Percentiles rank a stretch among this genome's conserved stretches.
Conservation (phyloP, 2,329 filamentous ascomycete genomes). For the Macrophomina pseudophaseolina region DNA sequence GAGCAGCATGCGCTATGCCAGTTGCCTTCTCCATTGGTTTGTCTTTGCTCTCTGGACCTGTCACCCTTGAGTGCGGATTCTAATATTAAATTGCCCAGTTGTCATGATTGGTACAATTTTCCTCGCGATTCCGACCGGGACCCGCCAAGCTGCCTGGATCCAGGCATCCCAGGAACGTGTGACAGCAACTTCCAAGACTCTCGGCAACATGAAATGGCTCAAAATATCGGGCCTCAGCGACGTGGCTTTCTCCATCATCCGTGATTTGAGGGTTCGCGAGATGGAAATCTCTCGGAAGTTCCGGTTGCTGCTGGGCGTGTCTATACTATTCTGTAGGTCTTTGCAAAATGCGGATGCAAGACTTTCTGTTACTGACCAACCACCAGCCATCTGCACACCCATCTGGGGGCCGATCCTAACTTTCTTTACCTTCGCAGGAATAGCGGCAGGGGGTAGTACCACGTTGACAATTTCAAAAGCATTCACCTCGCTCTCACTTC, state of each 20-base stretch:
- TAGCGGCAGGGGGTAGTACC: neutral
- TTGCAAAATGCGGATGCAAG: neutral
- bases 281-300: slow-evolving; percentile 49
- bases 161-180: slow-evolving; percentile 57
- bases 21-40: slow-evolving; percentile 45
- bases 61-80: neutral
- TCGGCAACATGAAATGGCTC: slow-evolving; percentile 58
- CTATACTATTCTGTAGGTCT: slow-evolving; percentile 40
- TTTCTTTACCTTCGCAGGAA: slow-evolving; percentile 1
- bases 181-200: slow-evolving; percentile 53
- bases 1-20: slow-evolving; percentile 52
- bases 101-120: slow-evolving; percentile 41
- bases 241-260: slow-evolving; percentile 45
- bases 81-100: neutral
- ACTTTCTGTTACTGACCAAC: neutral
- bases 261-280: slow-evolving; percentile 48
- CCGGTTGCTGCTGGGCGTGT: slow-evolving; percentile 48
- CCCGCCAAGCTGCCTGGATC: slow-evolving; percentile 54
- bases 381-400: neutral
- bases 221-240: slow-evolving; percentile 57
- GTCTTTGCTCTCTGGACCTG: slow-evolving; percentile 26
- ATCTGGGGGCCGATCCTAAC: slow-evolving; percentile 2
- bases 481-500: neutral
- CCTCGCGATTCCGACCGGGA: slow-evolving; percentile 45
- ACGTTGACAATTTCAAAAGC: slow-evolving; percentile 2